phyloP scores from a whole-genome alignment of 768 basidiomycete species.

The Russula virescens region DNA sequence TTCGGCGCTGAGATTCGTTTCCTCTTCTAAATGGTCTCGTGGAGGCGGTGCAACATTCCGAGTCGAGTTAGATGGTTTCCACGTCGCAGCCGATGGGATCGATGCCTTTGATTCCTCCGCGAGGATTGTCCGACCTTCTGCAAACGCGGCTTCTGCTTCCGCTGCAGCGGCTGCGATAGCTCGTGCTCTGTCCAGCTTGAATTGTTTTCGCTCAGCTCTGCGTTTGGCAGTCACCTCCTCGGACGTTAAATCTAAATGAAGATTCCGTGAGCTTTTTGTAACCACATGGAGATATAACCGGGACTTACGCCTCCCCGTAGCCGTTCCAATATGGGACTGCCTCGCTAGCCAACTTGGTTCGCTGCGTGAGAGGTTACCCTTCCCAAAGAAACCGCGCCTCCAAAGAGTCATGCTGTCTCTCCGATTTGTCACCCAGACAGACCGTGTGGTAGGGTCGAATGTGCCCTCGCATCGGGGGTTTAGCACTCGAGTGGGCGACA shows the following conservation, averaged over 20 bases:
- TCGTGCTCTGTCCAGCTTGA: slow-evolving; percentile 86
- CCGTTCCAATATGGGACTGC: slow-evolving; percentile 55
- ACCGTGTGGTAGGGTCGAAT: slow-evolving; percentile 74
- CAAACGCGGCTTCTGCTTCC: slow-evolving; percentile 74
- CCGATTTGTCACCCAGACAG: slow-evolving; percentile 74
- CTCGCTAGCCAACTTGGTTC: slow-evolving; percentile 91
- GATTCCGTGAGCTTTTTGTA: neutral
- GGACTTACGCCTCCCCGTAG: slow-evolving; percentile 54
- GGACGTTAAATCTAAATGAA: slow-evolving; percentile 59
- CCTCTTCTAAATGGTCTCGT: slow-evolving; percentile 26
- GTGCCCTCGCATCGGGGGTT: slow-evolving; percentile 73
- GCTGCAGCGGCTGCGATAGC: slow-evolving; percentile 80
- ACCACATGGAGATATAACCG: slow-evolving; percentile 1
- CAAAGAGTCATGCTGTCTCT: slow-evolving; percentile 70
- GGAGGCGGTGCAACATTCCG: slow-evolving; percentile 24
- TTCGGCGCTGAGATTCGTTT: slow-evolving; percentile 43
- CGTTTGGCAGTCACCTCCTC: slow-evolving; percentile 90
- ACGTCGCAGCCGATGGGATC: slow-evolving; percentile 78
- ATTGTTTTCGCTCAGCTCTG: slow-evolving; percentile 81
- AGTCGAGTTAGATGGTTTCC: slow-evolving; percentile 48
- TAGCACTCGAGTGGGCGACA: slow-evolving; percentile 52
- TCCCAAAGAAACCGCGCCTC: slow-evolving; percentile 93
- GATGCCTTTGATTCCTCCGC: slow-evolving; percentile 47
- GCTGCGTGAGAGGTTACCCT: slow-evolving; percentile 89
- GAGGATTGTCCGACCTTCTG: slow-evolving; percentile 59